Percentiles rank a stretch among this genome's conserved stretches.
These are phyloP conservation scores for Colletotrichum sp. DNA, from an alignment of 2,329 filamentous ascomycete genomes.

Conservation along the genomic window DNA sequence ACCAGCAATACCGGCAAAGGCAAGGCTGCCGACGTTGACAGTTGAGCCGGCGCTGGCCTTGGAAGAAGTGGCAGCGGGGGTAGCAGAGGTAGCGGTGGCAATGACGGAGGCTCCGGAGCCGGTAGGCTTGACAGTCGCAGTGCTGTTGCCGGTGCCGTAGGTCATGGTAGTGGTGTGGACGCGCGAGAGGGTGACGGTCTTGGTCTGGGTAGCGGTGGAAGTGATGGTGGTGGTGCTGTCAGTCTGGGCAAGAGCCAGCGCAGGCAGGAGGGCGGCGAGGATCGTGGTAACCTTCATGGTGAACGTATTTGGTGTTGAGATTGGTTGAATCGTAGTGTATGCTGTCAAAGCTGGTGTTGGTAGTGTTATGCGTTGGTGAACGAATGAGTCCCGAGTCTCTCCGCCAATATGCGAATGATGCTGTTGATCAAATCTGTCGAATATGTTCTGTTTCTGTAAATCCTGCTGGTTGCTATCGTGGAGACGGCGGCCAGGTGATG, in stretches of 20 bases:
- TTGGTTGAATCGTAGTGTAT: conserved; percentile 5
- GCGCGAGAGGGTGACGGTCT: conserved; percentile 36
- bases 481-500: not conserved
- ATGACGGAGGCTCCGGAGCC: conserved; percentile 26
- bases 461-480: not conserved
- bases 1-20: conserved; percentile 54
- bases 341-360: conserved; percentile 27
- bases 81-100: conserved; percentile 20
- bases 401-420: conserved; percentile 13
- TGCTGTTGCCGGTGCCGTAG: conserved; percentile 43
- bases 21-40: conserved; percentile 49
- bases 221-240: conserved; percentile 46
- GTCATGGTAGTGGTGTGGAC: conserved; percentile 45
- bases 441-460: not conserved
- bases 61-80: conserved; percentile 26
- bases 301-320: conserved; percentile 21
- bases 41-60: conserved; percentile 32
- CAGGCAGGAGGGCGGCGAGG: conserved; percentile 55
- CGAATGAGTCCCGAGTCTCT: conserved; percentile 8
- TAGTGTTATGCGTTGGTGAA: not conserved
- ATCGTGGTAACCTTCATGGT: conserved; percentile 47
- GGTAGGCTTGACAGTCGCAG: conserved; percentile 34
- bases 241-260: conserved; percentile 55
- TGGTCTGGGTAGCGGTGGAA: conserved; percentile 55
- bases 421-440: not conserved